A percentile compares a stretch with the other conserved stretches of the same genome.
These are phyloP conservation scores for Ogataea thermomethanolica DNA, from an alignment of 805 yeast genomes.

Conservation along the genomic window DNA sequence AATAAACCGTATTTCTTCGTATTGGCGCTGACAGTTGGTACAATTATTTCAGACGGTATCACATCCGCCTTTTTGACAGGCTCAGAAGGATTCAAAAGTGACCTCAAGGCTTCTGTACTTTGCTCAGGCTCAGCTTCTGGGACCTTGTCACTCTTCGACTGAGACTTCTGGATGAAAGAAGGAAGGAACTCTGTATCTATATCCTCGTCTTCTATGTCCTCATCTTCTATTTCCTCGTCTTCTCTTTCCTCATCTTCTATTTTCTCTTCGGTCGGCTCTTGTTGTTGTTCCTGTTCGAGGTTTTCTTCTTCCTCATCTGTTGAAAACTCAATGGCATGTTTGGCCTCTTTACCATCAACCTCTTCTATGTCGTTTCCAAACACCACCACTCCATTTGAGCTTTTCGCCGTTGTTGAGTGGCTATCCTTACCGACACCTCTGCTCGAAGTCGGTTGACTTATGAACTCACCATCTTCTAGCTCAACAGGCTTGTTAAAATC, in stretches of 20 bases:
- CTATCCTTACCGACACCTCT: too few species aligned
- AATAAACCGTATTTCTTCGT: constrained; percentile 54
- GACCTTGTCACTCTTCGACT: constrained; percentile 25
- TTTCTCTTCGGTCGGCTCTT: constrained; percentile 5
- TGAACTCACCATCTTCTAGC: background rate
- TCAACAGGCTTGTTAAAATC: constrained; percentile 53
- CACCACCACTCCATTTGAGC: constrained; percentile 30
- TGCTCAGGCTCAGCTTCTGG: constrained; percentile 1
- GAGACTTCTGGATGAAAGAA: constrained; percentile 33
- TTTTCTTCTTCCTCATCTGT: too few species aligned
- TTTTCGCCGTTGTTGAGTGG: constrained; percentile 39
- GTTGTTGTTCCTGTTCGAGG: background rate
- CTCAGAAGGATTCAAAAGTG: constrained; percentile 47
- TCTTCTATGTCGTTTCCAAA: background rate
- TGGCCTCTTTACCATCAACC: constrained; percentile 16
- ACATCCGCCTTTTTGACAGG: constrained; percentile 36
- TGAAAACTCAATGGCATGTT: constrained; percentile 7
- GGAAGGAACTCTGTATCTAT: constrained; percentile 51
- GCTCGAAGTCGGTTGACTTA: too few species aligned
- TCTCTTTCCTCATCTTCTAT: constrained; percentile 11
- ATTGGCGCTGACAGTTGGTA: constrained; percentile 13
- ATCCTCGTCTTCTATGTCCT: constrained; percentile 11
- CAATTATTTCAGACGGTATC: constrained; percentile 34
- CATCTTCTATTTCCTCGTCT: constrained; percentile 12
- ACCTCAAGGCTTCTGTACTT: constrained; percentile 54